A percentile compares a stretch with the other conserved stretches of the same genome.
These are phyloP conservation scores for Metarhizium anisopliae DNA, from an alignment of 2,329 filamentous ascomycete genomes.

Conservation along the genomic window DNA sequence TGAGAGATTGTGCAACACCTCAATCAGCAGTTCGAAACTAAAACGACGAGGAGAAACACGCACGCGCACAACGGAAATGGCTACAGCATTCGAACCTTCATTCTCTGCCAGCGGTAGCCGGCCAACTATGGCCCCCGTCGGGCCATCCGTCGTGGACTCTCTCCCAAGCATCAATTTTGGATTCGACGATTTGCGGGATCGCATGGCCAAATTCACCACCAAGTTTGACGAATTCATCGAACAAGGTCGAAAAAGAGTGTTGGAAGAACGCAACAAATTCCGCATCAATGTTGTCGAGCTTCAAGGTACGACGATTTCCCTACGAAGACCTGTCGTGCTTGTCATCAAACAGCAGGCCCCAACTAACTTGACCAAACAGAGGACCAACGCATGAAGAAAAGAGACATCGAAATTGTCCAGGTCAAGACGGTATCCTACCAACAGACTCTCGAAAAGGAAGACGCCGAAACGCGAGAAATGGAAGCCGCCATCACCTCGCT, in stretches of 20 bases:
- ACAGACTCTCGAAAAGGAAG: constrained; percentile 67
- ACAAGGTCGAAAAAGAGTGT: constrained; percentile 74
- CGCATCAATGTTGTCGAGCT: constrained; percentile 82
- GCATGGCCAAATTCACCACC: constrained; percentile 86
- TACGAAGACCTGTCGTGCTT: too few relatives aligned
- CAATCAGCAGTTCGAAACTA: not conserved
- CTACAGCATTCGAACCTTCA: constrained; percentile 58
- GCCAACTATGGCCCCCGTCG: constrained; percentile 47
- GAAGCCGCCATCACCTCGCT: constrained; percentile 51
- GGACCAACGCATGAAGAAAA: constrained; percentile 82
- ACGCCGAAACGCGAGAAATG: constrained; percentile 69
- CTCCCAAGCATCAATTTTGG: constrained; percentile 90
- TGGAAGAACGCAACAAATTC: constrained; percentile 92
- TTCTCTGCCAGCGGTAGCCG: constrained; percentile 54
- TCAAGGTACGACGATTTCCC: constrained; percentile 55
- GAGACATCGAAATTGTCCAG: constrained; percentile 75
- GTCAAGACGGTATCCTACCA: constrained; percentile 63
- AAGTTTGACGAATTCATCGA: constrained; percentile 94
- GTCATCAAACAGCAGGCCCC: not conserved
- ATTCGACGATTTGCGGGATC: constrained; percentile 88
- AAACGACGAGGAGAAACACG: not conserved
- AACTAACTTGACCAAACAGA: constrained; percentile 41
- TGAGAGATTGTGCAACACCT: not conserved
- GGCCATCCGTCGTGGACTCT: constrained; percentile 62
- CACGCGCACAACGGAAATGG: constrained; percentile 29